Evolutionary conservation across 495 filamentous ascomycete species (phyloP), one percentile per base, ranked within the genome.

Genomic region (Penicillium psychrofluorescens): DNA sequence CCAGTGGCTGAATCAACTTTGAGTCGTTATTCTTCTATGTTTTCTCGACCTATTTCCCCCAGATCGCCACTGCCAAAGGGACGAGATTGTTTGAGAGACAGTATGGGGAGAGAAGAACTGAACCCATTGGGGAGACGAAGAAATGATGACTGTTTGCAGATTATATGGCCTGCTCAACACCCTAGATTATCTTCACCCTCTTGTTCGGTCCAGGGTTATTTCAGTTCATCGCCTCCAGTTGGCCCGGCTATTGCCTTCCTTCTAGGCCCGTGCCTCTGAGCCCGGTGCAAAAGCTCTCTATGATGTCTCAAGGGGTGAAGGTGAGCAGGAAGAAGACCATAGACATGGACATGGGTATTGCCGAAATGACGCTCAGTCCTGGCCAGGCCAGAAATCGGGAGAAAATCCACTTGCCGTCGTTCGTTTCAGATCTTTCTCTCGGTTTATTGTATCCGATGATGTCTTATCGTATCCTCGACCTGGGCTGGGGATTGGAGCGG

Each of bases 341-440:
- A 31, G 41, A 35, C 11, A 22, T 28, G 40, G 39, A 38, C 36
- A 46, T 49, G 48, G 47, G 37, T 53, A 36, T 43, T 48, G 33
- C 50, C 47, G 46, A 44, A 53, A 47, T 51, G 39, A 44, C 31
- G 28, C 40, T 45, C 37, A 50, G 47, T 46, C 56, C 54, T 57
- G 52, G 56, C 49, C 56, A 48, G 42, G 41, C 40, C 44, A 37
- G 27, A 51, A 60, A 52, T 58, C 40, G 22, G 33, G 41, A 38
- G 35, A 32, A 32, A 43, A 51, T 53, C 51, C 54, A 61, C 54
- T 58, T 55, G 29, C 51, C 51, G 22, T 22, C 22, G 49, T 12
- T 4, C 35, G 53, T 59, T 56, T 56, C 53, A 56, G 53, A 53
- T 50, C 31, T 43, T 32, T 50, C 31, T 41, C 36, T 22, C 2